These are phyloP conservation scores for Orobanche coerulescens DNA, from an alignment of 257 asterid genomes.

Conservation along the genomic window DNA sequence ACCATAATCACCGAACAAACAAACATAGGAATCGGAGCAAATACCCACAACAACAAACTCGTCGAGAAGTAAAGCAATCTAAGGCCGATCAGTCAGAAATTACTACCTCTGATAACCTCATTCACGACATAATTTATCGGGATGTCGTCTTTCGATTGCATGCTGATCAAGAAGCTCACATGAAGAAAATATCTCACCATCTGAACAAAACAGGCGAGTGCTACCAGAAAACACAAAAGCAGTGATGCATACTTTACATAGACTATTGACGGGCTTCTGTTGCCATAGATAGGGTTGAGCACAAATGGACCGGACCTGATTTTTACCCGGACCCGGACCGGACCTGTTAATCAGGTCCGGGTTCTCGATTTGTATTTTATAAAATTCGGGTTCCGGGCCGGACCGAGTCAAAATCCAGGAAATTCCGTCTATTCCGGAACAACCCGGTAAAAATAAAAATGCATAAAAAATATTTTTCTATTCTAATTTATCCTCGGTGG, in stretches of 20 bases:
- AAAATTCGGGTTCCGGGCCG: no score
- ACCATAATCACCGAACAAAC: conserved; percentile 43
- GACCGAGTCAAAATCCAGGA: no score
- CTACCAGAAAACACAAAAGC: conserved; percentile 50
- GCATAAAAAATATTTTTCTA: no score
- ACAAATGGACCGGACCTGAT: no score
- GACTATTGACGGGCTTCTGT: conserved; percentile 27
- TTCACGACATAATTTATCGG: conserved; percentile 27
- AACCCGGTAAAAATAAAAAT: no score
- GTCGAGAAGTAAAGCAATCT: conserved; percentile 45
- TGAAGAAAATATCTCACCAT: conserved; percentile 40
- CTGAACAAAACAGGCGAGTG: conserved; percentile 51
- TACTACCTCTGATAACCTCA: conserved; percentile 51
- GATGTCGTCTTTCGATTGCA: conserved; percentile 42
- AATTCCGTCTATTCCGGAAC: no score
- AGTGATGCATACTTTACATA: conserved; percentile 44
- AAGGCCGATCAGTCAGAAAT: conserved; percentile 45
- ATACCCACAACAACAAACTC: conserved; percentile 47
- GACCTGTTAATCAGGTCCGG: no score
- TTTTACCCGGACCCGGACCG: no score
- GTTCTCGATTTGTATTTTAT: no score
- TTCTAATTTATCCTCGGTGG: no score
- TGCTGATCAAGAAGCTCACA: conserved; percentile 54
- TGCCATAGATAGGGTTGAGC: conserved; percentile 41
- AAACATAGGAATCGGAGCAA: conserved; percentile 72